A percentile compares a stretch with the other conserved stretches of the same genome.
Conservation (phyloP, 2,329 filamentous ascomycete species). For the Aspergillus melleus region DNA sequence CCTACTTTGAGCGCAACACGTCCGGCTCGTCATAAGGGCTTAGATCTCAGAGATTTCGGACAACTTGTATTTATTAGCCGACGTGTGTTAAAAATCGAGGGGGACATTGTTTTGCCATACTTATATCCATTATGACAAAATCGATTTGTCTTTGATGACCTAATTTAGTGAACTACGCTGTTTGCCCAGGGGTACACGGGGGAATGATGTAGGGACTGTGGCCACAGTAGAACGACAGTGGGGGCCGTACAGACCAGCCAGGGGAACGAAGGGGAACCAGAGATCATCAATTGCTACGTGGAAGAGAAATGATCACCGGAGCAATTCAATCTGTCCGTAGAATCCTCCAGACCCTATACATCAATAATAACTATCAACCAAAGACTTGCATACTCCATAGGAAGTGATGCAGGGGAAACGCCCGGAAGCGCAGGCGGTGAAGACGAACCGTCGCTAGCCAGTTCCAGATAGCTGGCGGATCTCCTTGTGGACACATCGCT, state of each 20-base stretch:
- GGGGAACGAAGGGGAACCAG: too few species aligned
- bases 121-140: constrained; percentile 11
- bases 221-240: too few species aligned
- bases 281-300: neutral
- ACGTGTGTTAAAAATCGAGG: constrained; percentile 12
- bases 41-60: constrained; percentile 10
- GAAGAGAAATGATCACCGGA: neutral
- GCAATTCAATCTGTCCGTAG: neutral
- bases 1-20: constrained; percentile 71
- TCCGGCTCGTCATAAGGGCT: constrained; percentile 15
- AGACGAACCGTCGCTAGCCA: constrained; percentile 24
- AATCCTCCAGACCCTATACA: too few species aligned
- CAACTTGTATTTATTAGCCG: constrained; percentile 29
- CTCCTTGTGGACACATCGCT: constrained; percentile 36
- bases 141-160: neutral
- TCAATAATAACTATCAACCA: too few species aligned
- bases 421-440: constrained; percentile 27
- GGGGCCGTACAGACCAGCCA: too few species aligned
- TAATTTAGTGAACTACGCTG: neutral
- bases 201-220: neutral
- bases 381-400: neutral
- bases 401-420: neutral
- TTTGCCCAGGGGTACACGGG: neutral
- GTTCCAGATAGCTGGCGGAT: constrained; percentile 34
- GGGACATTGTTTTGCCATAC: constrained; percentile 12